These are phyloP conservation scores for Trametes versicolor DNA, from an alignment of 1,284 basidiomycete genomes.

Conservation along the genomic window DNA sequence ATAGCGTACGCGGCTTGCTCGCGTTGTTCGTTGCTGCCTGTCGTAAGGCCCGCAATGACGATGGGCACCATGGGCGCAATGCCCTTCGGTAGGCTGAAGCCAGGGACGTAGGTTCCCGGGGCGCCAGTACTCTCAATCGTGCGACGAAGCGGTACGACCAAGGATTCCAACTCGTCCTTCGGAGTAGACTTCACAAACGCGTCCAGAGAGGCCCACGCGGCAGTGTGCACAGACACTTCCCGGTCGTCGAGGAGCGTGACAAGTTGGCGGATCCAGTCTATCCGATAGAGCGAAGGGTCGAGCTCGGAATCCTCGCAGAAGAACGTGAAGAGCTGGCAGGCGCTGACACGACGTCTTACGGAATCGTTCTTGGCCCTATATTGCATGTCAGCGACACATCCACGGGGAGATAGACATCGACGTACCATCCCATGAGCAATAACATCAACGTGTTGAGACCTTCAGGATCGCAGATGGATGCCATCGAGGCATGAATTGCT, in stretches of 20 bases:
- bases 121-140: conserved; percentile 90
- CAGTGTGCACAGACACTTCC: conserved; percentile 78
- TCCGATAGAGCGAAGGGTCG: conserved; percentile 85
- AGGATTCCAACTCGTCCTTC: conserved; percentile 92
- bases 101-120: conserved; percentile 83
- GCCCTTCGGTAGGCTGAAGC: conserved; percentile 92
- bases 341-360: conserved; percentile 78
- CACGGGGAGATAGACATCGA: conserved; percentile 11
- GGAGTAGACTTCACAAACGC: conserved; percentile 90
- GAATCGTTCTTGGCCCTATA: conserved; percentile 81
- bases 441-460: conserved; percentile 92
- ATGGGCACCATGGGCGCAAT: conserved; percentile 90
- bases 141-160: conserved; percentile 89
- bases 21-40: conserved; percentile 84
- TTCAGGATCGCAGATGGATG: conserved; percentile 84
- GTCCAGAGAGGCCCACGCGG: conserved; percentile 88
- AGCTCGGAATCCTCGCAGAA: conserved; percentile 87
- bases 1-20: conserved; percentile 97
- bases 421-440: conserved; percentile 88
- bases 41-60: conserved; percentile 88
- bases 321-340: conserved; percentile 79
- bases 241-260: conserved; percentile 88
- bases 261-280: conserved; percentile 97
- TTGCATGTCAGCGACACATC: not conserved
- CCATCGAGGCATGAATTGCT: conserved; percentile 78